These are phyloP conservation scores for Rhododendron henanense DNA, from an alignment of 148 eudicot species.

Conservation along the genomic window DNA sequence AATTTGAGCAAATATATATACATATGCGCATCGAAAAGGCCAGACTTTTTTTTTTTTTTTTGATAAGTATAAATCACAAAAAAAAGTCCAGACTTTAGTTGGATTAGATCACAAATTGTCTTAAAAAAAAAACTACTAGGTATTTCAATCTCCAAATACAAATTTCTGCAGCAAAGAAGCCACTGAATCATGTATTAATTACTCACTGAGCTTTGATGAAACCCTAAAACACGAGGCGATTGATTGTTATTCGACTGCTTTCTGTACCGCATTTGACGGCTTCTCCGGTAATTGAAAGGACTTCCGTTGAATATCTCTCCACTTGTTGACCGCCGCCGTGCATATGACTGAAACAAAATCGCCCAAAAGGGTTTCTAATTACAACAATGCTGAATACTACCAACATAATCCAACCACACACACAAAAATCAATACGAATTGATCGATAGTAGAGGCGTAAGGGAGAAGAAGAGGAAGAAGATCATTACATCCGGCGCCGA, in stretches of 20 bases:
- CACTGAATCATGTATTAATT: not conserved
- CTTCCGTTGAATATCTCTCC: slow-evolving; percentile 26
- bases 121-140: not conserved
- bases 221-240: too few species aligned
- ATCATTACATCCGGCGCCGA: too few species aligned
- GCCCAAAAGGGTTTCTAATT: not conserved
- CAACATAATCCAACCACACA: not conserved
- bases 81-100: not conserved
- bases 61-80: too few species aligned
- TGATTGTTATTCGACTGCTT: too few species aligned
- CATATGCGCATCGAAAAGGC: not conserved
- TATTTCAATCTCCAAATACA: not conserved
- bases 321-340: slow-evolving; percentile 29
- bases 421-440: not conserved
- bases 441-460: too few species aligned
- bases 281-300: slow-evolving; percentile 13
- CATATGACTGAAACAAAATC: slow-evolving; percentile 20
- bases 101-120: not conserved
- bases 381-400: not conserved
- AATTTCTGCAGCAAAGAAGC: not conserved
- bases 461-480: too few species aligned
- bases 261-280: not conserved
- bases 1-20: too few species aligned
- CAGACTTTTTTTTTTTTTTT: not conserved
- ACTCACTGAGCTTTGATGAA: too few species aligned